Evolutionary conservation across 768 basidiomycete species (phyloP), one percentile per base, ranked within the genome.

Genomic region (Heimioporus sp.): DNA sequence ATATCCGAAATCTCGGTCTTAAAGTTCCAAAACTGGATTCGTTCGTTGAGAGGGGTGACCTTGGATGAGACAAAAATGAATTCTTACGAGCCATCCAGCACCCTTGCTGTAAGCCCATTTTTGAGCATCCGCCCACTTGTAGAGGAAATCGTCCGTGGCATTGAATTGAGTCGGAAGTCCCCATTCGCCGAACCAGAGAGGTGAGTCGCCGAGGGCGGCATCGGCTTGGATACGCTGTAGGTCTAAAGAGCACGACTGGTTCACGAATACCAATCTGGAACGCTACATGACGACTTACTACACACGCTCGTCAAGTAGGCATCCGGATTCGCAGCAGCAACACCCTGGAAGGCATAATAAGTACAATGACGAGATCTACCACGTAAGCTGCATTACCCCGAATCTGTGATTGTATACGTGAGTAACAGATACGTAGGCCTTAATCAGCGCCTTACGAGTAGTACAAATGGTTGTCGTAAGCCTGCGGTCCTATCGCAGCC

Each of bases 381-480:
- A 28, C 12, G 28, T 19, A 30, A 19, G 17, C 19, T 36, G 12
- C 58, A 66, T 50, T 72, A 87, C 85, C 16, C 86, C 85, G 50
- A 81, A 88, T 50, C 81, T 85, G 24, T 43, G 53, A 13, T 28
- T 6, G 21, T 35, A 36, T 42, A 49, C 21, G 10, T 59, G 28
- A 53, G 57, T n/a, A 51, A 51, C 39, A 32, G 36, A 41, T 30
- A 39, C 19, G 44, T 7, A 28, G 44, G 19, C 30, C 15, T 43
- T 17, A 19, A 34, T 30, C 12, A 17, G 30, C 3, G 10, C 68
- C 83, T 63, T 60, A 86, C 82, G 73, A 80, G 61, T 88, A 90
- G 64, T 90, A 92, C 15, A 92, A 63, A 67, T 91, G 90, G 48
- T 89, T 86, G 59, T 92, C 90, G 57, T 91, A 92, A 21, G 70